Percentiles rank a stretch among this genome's conserved stretches.
Conservation (phyloP, 179 eudicot genomes). For the Actinidia polygama region DNA sequence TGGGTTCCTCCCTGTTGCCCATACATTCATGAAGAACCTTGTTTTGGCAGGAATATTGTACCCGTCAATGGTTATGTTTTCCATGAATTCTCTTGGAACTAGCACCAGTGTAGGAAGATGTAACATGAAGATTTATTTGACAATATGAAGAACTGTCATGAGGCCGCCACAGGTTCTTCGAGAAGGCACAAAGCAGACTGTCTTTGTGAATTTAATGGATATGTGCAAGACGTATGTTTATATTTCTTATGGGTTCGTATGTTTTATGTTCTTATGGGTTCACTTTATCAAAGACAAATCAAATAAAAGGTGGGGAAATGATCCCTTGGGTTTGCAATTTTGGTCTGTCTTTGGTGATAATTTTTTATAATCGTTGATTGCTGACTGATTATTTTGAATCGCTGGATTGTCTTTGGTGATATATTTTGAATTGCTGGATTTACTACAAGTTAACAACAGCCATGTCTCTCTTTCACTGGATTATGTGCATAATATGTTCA, state of each 20-base stretch:
- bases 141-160: slow-evolving; percentile 48
- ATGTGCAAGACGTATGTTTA: slow-evolving; percentile 48
- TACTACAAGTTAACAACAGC: too few species aligned
- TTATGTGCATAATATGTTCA: too few species aligned
- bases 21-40: slow-evolving; percentile 48
- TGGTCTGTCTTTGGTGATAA: neutral
- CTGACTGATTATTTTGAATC: neutral
- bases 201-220: slow-evolving; percentile 49
- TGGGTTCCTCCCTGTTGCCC: slow-evolving; percentile 72
- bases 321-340: neutral
- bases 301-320: neutral
- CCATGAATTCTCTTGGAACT: slow-evolving; percentile 59
- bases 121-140: slow-evolving; percentile 57
- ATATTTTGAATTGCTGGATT: neutral
- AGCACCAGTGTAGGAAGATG: slow-evolving; percentile 65
- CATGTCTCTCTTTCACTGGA: too few species aligned
- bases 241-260: neutral
- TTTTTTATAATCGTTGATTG: neutral
- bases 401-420: too few species aligned
- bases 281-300: neutral
- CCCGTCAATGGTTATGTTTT: slow-evolving; percentile 43
- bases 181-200: slow-evolving; percentile 46
- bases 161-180: slow-evolving; percentile 51
- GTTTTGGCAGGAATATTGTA: slow-evolving; percentile 54
- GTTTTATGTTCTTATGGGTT: too few species aligned